Conservation (phyloP, 352 stramenopile genomes). For the Phytophthora sansomeana region DNA sequence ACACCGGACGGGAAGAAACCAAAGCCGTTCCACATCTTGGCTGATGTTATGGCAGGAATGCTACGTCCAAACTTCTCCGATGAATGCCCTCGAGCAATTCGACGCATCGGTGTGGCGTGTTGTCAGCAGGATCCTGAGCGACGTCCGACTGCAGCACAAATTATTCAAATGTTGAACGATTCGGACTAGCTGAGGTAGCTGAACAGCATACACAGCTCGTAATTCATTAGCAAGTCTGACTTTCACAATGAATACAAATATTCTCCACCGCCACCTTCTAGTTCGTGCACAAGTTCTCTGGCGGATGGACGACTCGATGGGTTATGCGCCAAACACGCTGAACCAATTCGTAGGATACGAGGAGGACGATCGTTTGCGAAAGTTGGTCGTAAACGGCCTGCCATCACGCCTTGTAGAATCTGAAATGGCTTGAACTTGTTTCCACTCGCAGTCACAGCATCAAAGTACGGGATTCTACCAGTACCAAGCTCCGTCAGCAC, state of each 20-base stretch:
- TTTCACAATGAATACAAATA: not conserved
- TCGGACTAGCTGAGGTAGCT: not conserved
- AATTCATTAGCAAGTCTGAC: not conserved
- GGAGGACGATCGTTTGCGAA: constrained; percentile 50
- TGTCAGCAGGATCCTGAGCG: constrained; percentile 45
- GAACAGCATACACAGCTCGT: not conserved
- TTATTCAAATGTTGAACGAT: constrained; percentile 7
- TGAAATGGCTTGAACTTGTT: constrained; percentile 36
- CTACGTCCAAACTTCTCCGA: constrained; percentile 48
- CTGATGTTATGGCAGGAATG: constrained; percentile 39
- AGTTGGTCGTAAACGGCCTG: constrained; percentile 46
- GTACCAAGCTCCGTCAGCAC: constrained; percentile 54
- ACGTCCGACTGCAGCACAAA: constrained; percentile 32
- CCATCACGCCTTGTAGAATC: constrained; percentile 49
- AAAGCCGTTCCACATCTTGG: constrained; percentile 46
- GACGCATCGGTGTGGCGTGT: constrained; percentile 38
- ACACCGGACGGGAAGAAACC: constrained; percentile 23
- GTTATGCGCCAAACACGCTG: constrained; percentile 28
- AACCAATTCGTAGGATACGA: constrained; percentile 22
- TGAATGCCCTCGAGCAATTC: constrained; percentile 43
- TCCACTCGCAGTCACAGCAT: constrained; percentile 10
- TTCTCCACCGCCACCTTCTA: not conserved
- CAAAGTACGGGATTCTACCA: constrained; percentile 36
- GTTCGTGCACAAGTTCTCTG: not conserved
- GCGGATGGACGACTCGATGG: not conserved